These are phyloP conservation scores for Thymus mandschuricus DNA, from an alignment of 257 asterid genomes.

Conservation along the genomic window DNA sequence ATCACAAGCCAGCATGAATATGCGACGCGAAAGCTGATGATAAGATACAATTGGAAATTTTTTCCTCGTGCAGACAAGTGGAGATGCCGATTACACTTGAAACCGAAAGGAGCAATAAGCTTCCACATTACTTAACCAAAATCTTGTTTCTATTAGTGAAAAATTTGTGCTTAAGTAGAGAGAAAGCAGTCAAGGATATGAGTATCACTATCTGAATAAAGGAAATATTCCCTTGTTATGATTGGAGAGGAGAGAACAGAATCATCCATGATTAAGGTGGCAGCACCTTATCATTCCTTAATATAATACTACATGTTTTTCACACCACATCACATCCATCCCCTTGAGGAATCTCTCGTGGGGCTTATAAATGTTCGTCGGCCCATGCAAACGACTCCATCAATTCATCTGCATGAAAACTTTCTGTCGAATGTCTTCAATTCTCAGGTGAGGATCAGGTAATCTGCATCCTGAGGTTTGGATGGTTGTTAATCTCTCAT, in stretches of 20 bases:
- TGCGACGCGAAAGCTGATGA: background rate
- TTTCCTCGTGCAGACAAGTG: background rate
- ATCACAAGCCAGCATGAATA: too few relatives aligned
- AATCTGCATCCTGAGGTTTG: constrained; percentile 92
- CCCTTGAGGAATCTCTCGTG: constrained; percentile 16
- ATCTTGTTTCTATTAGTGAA: background rate
- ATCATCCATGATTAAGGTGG: constrained; percentile 36
- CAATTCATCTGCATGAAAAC: constrained; percentile 4
- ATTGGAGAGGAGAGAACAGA: constrained; percentile 54
- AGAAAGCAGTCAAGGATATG: constrained; percentile 52
- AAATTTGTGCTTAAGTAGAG: background rate
- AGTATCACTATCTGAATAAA: constrained; percentile 39
- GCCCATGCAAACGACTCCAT: constrained; percentile 35
- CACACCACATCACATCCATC: constrained; percentile 12
- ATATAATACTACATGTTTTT: constrained; percentile 16
- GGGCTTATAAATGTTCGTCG: constrained; percentile 45
- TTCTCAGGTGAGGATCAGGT: constrained; percentile 50
- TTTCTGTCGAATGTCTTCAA: constrained; percentile 1
- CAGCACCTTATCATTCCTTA: constrained; percentile 45
- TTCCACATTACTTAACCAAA: constrained; percentile 10
- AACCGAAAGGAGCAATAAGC: constrained; percentile 12
- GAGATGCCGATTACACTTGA: background rate
- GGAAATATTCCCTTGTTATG: constrained; percentile 40
- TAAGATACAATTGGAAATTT: background rate
- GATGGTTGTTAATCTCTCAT: constrained; percentile 23